Evolutionary conservation across 2,329 filamentous ascomycete species (phyloP).

Genomic region (Pseudofabraea citricarpa): DNA sequence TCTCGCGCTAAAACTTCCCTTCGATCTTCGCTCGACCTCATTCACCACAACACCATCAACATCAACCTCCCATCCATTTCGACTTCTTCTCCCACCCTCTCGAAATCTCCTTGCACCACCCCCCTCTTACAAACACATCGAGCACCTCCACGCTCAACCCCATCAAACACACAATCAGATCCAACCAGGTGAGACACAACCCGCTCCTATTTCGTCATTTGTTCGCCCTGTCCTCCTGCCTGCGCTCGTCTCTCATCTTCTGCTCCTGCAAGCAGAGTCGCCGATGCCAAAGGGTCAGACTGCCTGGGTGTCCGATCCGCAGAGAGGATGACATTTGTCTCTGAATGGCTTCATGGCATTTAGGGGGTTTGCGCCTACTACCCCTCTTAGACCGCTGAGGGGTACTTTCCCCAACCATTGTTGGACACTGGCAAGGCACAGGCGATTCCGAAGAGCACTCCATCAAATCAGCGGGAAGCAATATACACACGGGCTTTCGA

Average conservation of each 20-base stretch:
- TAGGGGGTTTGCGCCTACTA: slow-evolving; percentile 17
- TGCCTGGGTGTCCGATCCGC: no score
- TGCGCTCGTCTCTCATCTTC: slow-evolving; percentile 7
- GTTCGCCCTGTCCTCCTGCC: slow-evolving; percentile 9
- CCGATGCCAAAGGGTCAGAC: no score
- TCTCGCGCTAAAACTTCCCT: slow-evolving; percentile 2
- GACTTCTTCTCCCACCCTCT: slow-evolving; percentile 6
- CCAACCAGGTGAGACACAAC: slow-evolving; percentile 20
- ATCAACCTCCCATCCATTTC: slow-evolving; percentile 1
- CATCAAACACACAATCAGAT: slow-evolving; percentile 3
- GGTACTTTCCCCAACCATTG: slow-evolving; percentile 15
- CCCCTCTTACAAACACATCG: slow-evolving; percentile 1
- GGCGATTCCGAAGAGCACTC: neutral
- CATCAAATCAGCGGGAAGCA: no score
- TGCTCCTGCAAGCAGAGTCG: slow-evolving; percentile 4
- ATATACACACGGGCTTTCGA: no score
- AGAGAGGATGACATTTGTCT: slow-evolving; percentile 1
- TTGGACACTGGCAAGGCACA: neutral
- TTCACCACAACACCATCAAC: slow-evolving; percentile 4
- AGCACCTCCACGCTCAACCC: slow-evolving; percentile 4
- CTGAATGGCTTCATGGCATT: neutral
- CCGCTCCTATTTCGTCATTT: slow-evolving; percentile 24
- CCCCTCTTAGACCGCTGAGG: slow-evolving; percentile 19
- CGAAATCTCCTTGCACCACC: slow-evolving; percentile 6
- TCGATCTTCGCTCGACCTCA: slow-evolving; percentile 1